phyloP scores from a whole-genome alignment of 164 flowering plant species.

The Magnolia officinalis region DNA sequence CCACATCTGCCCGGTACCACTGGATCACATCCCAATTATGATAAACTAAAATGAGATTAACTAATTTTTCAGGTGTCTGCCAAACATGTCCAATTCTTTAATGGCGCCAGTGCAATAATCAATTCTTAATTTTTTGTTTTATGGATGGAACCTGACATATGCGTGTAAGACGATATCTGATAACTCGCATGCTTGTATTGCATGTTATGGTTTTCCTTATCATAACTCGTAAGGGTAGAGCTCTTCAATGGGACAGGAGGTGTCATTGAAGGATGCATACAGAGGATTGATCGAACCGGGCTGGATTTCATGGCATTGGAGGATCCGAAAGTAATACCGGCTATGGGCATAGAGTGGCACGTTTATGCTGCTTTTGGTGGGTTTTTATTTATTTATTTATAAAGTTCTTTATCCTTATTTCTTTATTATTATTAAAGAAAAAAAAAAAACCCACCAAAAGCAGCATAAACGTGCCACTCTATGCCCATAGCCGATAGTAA shows the following conservation, averaged over 20 bases:
- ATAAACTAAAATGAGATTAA: no score
- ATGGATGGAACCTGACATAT: slow-evolving; percentile 2
- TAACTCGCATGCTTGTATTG: slow-evolving; percentile 9
- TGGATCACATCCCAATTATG: no score
- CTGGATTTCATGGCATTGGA: slow-evolving; percentile 66
- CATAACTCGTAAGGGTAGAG: slow-evolving; percentile 67
- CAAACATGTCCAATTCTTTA: no score
- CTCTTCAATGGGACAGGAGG: slow-evolving; percentile 95
- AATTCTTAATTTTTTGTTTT: not conserved
- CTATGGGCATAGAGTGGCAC: slow-evolving; percentile 65
- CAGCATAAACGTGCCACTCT: no score
- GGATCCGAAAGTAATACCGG: slow-evolving; percentile 48
- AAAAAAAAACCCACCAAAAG: no score
- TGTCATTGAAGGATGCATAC: slow-evolving; percentile 62
- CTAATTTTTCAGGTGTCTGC: no score
- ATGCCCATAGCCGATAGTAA: no score
- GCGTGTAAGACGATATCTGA: not conserved
- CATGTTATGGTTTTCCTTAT: slow-evolving; percentile 10
- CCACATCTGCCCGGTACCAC: no score
- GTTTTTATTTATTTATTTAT: slow-evolving; percentile 15
- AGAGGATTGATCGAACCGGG: slow-evolving; percentile 58
- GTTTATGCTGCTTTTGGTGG: slow-evolving; percentile 87
- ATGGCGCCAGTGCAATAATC: no score
- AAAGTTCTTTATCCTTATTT: slow-evolving; percentile 2
- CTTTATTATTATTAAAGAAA: no score